Conservation (phyloP, 768 basidiomycete species). For the Rhizopogon salebrosus region DNA sequence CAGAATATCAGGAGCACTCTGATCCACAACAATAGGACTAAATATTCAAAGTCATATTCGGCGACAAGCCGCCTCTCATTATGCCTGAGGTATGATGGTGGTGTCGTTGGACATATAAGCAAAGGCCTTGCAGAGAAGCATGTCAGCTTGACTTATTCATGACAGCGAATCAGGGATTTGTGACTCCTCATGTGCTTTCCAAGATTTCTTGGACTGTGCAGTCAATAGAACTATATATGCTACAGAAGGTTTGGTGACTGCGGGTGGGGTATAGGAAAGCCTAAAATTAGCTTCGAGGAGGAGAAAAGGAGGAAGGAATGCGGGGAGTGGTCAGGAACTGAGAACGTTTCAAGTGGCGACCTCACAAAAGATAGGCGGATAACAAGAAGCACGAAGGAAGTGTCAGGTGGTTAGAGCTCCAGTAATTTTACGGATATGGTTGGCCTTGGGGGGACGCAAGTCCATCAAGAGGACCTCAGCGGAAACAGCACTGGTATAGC, state of each 20-base stretch:
- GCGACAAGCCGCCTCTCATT: neutral
- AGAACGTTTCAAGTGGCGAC: neutral
- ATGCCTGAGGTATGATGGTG: neutral
- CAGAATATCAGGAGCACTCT: neutral
- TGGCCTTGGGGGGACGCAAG: neutral
- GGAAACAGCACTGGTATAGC: neutral
- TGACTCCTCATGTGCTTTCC: neutral
- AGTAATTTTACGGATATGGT: neutral
- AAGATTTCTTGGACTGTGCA: neutral
- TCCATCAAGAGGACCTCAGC: neutral
- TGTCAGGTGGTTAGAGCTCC: neutral
- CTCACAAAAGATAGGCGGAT: slow-evolving; percentile 1
- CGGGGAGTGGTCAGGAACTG: slow-evolving; percentile 1
- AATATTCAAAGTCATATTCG: neutral
- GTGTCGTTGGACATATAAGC: neutral
- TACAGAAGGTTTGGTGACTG: neutral
- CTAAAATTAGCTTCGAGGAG: slow-evolving; percentile 7
- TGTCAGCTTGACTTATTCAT: neutral
- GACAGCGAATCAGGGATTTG: neutral
- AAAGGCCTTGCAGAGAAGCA: neutral
- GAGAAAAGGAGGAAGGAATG: slow-evolving; percentile 5
- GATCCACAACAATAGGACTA: no score
- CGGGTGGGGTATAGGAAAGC: neutral
- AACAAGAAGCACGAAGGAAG: slow-evolving; percentile 1
- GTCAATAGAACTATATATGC: neutral